Percentiles rank a stretch among this genome's conserved stretches.
Conservation (phyloP, 768 basidiomycete genomes). For the Stropharia rugosoannulata region DNA sequence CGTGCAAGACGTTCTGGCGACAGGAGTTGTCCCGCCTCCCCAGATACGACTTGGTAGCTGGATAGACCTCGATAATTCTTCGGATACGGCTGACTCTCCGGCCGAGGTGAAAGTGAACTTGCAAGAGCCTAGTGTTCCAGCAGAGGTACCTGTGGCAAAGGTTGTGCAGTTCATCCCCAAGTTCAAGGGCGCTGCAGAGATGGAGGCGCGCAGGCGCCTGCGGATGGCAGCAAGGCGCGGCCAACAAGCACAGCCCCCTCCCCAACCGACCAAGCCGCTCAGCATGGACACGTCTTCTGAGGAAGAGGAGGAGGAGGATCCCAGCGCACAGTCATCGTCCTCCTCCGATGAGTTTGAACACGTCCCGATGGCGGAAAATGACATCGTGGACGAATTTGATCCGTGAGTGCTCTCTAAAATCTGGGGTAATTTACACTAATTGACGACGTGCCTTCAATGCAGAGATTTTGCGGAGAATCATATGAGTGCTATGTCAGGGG, state of each 20-base stretch:
- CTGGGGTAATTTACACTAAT: too few relatives aligned
- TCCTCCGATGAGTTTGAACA: neutral
- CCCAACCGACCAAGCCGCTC: slow-evolving; percentile 29
- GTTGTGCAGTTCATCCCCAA: slow-evolving; percentile 68
- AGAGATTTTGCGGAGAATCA: slow-evolving; percentile 69
- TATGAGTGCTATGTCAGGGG: too few relatives aligned
- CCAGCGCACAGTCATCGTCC: slow-evolving; percentile 13
- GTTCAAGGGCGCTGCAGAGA: slow-evolving; percentile 84
- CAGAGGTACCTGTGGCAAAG: slow-evolving; percentile 47
- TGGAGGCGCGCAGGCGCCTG: slow-evolving; percentile 69
- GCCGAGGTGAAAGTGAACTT: slow-evolving; percentile 40
- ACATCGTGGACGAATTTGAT: slow-evolving; percentile 76
- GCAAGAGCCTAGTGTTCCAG: slow-evolving; percentile 40
- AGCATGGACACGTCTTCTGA: slow-evolving; percentile 51
- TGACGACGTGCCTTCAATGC: neutral
- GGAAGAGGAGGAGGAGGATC: slow-evolving; percentile 47
- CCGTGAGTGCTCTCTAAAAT: slow-evolving; percentile 48
- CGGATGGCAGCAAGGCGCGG: slow-evolving; percentile 65
- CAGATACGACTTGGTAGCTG: slow-evolving; percentile 27
- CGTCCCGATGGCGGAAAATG: slow-evolving; percentile 46
- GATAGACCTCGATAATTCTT: slow-evolving; percentile 26
- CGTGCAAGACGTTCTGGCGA: slow-evolving; percentile 23
- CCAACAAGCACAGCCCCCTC: slow-evolving; percentile 29
- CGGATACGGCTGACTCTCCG: slow-evolving; percentile 23
- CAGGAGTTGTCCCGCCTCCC: slow-evolving; percentile 25